phyloP scores from a whole-genome alignment of 441 rosid genomes.

The Capsella rubella region DNA sequence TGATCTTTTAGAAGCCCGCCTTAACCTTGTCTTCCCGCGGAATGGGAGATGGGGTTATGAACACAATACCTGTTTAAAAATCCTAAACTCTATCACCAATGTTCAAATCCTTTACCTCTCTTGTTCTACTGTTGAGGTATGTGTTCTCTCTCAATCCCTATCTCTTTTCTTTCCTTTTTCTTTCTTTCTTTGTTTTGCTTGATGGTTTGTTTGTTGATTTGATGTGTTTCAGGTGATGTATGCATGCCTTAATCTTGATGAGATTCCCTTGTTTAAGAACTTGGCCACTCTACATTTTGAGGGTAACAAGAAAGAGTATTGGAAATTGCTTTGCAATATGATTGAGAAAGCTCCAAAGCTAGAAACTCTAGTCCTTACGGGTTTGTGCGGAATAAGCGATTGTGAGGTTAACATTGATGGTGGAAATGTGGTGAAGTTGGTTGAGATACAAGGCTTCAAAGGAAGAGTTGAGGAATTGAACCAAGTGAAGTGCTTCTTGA shows the following conservation, averaged over 20 bases:
- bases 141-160: not conserved
- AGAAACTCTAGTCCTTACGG: no score
- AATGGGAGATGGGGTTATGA: not conserved
- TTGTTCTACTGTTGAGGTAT: not conserved
- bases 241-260: not conserved
- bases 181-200: not conserved
- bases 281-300: no score
- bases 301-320: no score
- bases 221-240: not conserved
- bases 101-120: not conserved
- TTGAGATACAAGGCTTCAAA: not conserved
- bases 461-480: not conserved
- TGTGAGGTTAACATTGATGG: not conserved
- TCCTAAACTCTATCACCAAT: not conserved
- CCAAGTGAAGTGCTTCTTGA: not conserved
- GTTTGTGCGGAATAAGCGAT: not conserved
- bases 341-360: no score
- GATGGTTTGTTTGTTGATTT: not conserved
- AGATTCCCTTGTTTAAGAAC: no score
- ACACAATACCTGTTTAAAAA: not conserved
- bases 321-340: no score
- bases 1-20: not conserved
- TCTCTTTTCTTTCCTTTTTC: not conserved
- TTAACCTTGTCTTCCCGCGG: not conserved
- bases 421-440: not conserved